Percentiles rank a stretch among this genome's conserved stretches.
Evolutionary conservation across 2,329 filamentous ascomycete genomes (phyloP).

Genomic region (Botryosphaeria dothidea): DNA sequence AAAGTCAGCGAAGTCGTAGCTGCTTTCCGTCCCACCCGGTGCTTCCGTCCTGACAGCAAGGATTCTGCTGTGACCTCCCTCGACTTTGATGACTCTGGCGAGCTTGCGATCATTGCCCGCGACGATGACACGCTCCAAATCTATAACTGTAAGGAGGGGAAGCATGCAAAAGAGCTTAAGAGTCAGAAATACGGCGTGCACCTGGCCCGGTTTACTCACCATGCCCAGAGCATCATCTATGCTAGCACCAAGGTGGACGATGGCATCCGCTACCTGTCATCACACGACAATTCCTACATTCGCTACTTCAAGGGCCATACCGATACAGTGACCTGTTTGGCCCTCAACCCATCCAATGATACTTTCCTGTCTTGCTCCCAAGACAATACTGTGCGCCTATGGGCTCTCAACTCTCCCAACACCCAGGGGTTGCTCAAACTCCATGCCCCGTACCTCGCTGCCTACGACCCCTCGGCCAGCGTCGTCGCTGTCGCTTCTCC

Average conservation of each 20-base stretch:
- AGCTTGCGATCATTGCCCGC: constrained; percentile 85
- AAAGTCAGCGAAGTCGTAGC: constrained; percentile 77
- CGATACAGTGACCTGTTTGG: constrained; percentile 76
- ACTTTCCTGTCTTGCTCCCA: constrained; percentile 89
- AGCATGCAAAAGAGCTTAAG: constrained; percentile 82
- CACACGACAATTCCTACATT: constrained; percentile 94
- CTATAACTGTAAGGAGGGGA: constrained; percentile 89
- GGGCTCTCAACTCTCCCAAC: constrained; percentile 81
- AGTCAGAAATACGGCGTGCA: constrained; percentile 98
- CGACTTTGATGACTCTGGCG: constrained; percentile 94
- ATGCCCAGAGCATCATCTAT: constrained; percentile 87
- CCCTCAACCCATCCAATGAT: constrained; percentile 83
- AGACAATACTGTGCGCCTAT: constrained; percentile 88
- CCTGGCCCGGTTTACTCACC: constrained; percentile 90
- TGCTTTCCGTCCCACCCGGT: constrained; percentile 68
- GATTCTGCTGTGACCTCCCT: constrained; percentile 77
- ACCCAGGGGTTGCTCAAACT: constrained; percentile 80
- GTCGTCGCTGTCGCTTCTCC: constrained; percentile 90
- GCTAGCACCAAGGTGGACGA: constrained; percentile 95
- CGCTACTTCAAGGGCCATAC: constrained; percentile 95
- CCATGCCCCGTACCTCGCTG: constrained; percentile 76
- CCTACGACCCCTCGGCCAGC: constrained; percentile 88
- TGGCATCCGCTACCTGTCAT: constrained; percentile 82
- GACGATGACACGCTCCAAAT: constrained; percentile 95
- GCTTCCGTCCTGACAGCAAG: constrained; percentile 48